A percentile compares a stretch with the other conserved stretches of the same genome.
Conservation (phyloP, 2,329 filamentous ascomycete species). For the Clonostachys chloroleuca region DNA sequence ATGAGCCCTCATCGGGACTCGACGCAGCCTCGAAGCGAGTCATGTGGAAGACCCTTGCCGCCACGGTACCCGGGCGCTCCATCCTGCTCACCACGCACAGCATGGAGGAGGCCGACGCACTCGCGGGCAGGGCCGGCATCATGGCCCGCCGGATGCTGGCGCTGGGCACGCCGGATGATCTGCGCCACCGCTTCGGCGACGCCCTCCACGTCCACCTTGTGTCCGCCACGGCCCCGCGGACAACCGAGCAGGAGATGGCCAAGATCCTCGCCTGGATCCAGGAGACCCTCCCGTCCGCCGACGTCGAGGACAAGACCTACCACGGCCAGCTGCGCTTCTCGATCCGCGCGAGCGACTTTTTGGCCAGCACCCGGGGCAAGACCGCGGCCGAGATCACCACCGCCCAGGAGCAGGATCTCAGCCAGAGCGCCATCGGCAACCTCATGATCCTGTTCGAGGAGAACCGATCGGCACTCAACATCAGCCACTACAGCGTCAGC, state of each 20-base stretch:
- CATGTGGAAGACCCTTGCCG: constrained; percentile 84
- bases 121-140: constrained; percentile 81
- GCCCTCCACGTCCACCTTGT: constrained; percentile 80
- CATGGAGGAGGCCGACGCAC: constrained; percentile 92
- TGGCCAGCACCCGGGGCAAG: constrained; percentile 12
- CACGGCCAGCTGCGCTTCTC: constrained; percentile 88
- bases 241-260: constrained; percentile 62
- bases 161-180: constrained; percentile 67
- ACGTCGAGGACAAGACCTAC: constrained; percentile 69
- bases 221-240: constrained; percentile 69
- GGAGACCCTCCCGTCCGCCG: constrained; percentile 55
- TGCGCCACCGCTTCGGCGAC: constrained; percentile 74
- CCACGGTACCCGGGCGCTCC: constrained; percentile 71
- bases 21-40: constrained; percentile 87
- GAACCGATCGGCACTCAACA: constrained; percentile 60
- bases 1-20: constrained; percentile 85
- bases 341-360: constrained; percentile 49
- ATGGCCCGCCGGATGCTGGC: constrained; percentile 84
- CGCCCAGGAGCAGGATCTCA: constrained; percentile 10
- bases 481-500: constrained; percentile 83
- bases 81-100: constrained; percentile 87
- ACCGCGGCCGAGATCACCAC: constrained; percentile 12
- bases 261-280: constrained; percentile 63
- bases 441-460: constrained; percentile 72
- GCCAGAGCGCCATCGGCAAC: constrained; percentile 55